These are phyloP conservation scores for Acacia melanoxylon DNA, from an alignment of 306 rosid genomes.

Conservation along the genomic window DNA sequence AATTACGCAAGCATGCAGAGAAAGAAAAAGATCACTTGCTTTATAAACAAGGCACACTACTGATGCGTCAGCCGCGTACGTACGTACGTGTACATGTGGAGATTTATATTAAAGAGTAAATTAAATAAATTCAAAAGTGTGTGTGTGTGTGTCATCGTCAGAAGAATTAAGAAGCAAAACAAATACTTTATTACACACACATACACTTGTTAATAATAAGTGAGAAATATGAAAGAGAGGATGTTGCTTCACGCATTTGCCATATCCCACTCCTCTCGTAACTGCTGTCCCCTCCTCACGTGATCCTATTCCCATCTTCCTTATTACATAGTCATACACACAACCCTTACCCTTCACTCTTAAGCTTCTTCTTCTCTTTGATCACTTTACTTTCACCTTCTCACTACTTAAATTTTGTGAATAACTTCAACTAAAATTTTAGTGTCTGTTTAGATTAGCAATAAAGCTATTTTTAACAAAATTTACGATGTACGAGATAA, in stretches of 20 bases:
- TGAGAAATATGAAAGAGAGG: constrained; percentile 35
- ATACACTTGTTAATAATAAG: not conserved
- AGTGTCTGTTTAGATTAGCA: too few species aligned
- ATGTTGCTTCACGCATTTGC: constrained; percentile 60
- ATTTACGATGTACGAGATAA: too few species aligned
- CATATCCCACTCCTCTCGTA: constrained; percentile 50
- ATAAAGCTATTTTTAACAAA: too few species aligned
- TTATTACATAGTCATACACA: too few species aligned
- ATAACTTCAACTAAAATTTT: too few species aligned
- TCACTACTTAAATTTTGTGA: not conserved
- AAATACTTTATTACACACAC: too few species aligned
- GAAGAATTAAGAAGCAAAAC: constrained; percentile 2
- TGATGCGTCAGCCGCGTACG: constrained; percentile 18
- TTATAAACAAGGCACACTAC: constrained; percentile 23
- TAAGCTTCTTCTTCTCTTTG: not conserved
- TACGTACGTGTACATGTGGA: not conserved
- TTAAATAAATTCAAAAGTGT: too few species aligned
- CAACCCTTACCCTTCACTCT: not conserved
- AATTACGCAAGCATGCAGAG: not conserved
- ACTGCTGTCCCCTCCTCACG: constrained; percentile 35
- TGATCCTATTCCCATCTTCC: constrained; percentile 20
- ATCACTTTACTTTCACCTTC: not conserved
- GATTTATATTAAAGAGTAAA: not conserved
- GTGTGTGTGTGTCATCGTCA: not conserved
- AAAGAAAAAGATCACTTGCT: constrained; percentile 35